Percentiles rank a stretch among this genome's conserved stretches.
Conservation (phyloP, 2,329 filamentous ascomycete species). For the Cordyceps cateniannulata region DNA sequence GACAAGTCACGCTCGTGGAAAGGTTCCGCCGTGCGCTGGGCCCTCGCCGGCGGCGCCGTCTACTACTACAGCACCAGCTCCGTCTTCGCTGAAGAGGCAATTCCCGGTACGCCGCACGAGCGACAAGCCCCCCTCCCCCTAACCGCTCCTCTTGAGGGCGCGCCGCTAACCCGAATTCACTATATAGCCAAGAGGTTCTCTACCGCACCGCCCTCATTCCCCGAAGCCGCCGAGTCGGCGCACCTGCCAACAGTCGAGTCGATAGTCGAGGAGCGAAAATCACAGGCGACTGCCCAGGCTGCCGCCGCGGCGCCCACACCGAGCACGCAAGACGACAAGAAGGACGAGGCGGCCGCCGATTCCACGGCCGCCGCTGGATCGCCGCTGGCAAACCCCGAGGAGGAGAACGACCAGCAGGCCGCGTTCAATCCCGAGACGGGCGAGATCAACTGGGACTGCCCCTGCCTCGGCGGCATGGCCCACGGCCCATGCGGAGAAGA, state of each 20-base stretch:
- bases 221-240: conserved; percentile 38
- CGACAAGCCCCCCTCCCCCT: too few relatives aligned
- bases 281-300: conserved; percentile 18
- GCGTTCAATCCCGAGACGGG: conserved; percentile 98
- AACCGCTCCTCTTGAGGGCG: background rate
- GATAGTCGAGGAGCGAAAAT: conserved; percentile 53
- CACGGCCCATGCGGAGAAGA: conserved; percentile 91
- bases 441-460: conserved; percentile 99
- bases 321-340: conserved; percentile 18
- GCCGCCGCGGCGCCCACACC: conserved; percentile 22
- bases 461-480: conserved; percentile 95
- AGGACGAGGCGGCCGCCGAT: conserved; percentile 17
- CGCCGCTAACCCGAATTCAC: background rate
- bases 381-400: conserved; percentile 53
- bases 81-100: conserved; percentile 76
- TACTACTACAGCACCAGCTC: conserved; percentile 94
- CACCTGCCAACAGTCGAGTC: conserved; percentile 57
- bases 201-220: conserved; percentile 44
- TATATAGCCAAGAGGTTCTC: conserved; percentile 22
- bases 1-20: conserved; percentile 76
- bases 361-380: conserved; percentile 26
- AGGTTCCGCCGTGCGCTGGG: conserved; percentile 66
- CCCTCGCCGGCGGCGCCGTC: conserved; percentile 65
- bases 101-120: conserved; percentile 43
- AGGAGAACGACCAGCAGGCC: conserved; percentile 78